Conservation (phyloP, 2,329 filamentous ascomycete genomes). For the Pseudogymnoascus pannorum region DNA sequence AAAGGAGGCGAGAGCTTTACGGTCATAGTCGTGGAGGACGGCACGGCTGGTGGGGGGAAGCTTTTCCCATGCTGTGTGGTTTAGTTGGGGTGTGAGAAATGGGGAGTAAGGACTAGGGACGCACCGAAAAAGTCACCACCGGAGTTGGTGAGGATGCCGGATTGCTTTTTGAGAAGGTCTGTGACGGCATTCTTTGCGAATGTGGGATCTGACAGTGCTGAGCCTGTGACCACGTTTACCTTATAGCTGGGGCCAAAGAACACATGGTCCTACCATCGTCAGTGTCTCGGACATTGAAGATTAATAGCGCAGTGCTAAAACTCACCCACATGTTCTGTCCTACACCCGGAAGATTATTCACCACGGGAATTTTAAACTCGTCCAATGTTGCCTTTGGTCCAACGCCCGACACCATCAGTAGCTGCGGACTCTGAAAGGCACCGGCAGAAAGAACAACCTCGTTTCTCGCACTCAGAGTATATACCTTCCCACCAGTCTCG, state of each 20-base stretch:
- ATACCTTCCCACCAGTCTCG: slow-evolving; percentile 16
- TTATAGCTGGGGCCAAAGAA: neutral
- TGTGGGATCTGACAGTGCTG: neutral
- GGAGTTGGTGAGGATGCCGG: neutral
- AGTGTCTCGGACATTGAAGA: neutral
- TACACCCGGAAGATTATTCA: slow-evolving; percentile 53
- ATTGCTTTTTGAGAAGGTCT: slow-evolving; percentile 4
- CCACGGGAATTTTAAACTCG: slow-evolving; percentile 25
- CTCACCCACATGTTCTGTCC: slow-evolving; percentile 55
- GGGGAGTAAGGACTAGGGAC: no score
- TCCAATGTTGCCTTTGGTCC: neutral
- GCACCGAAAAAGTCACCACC: neutral
- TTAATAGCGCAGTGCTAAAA: slow-evolving; percentile 36
- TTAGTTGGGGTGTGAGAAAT: neutral
- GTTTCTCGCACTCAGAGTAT: neutral
- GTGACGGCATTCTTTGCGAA: slow-evolving; percentile 8
- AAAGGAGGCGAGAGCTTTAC: neutral
- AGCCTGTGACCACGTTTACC: neutral
- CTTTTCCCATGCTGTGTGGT: neutral
- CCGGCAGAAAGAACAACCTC: neutral
- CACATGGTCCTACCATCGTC: neutral
- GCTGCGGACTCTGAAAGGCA: slow-evolving; percentile 3
- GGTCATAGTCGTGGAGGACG: neutral
- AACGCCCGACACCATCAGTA: slow-evolving; percentile 2
- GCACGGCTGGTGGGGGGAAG: neutral